Conservation (phyloP, 192 early-diverging fungal genomes). For the Backusella westeae region DNA sequence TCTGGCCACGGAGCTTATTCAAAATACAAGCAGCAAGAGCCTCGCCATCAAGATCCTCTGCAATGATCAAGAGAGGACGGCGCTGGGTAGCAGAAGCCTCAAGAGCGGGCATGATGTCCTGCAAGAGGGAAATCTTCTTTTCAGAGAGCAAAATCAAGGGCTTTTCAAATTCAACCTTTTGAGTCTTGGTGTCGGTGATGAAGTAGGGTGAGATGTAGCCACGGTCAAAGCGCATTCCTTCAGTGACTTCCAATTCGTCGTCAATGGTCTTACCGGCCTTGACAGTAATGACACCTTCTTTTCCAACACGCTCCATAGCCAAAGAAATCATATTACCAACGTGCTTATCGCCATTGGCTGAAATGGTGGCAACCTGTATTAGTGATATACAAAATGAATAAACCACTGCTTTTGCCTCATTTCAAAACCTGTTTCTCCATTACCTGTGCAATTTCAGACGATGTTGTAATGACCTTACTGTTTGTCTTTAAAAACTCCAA, state of each 20-base stretch:
- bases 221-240: slow-evolving; percentile 99
- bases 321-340: slow-evolving; percentile 94
- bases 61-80: slow-evolving; percentile 94
- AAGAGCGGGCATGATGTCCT: slow-evolving; percentile 94
- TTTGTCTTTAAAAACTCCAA: slow-evolving; percentile 91
- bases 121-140: slow-evolving; percentile 94
- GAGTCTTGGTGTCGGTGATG: slow-evolving; percentile 95
- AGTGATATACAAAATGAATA: background rate
- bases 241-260: slow-evolving; percentile 97
- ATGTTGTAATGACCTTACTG: slow-evolving; percentile 89
- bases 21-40: slow-evolving; percentile 98
- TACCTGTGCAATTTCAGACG: slow-evolving; percentile 95
- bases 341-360: slow-evolving; percentile 97
- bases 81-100: slow-evolving; percentile 92
- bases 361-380: slow-evolving; percentile 82
- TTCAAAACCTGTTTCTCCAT: background rate
- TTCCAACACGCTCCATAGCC: slow-evolving; percentile 99
- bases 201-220: slow-evolving; percentile 99
- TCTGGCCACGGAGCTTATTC: slow-evolving; percentile 98
- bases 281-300: slow-evolving; percentile 99
- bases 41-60: slow-evolving; percentile 98
- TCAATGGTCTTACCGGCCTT: slow-evolving; percentile 99
- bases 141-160: slow-evolving; percentile 95
- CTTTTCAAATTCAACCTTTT: slow-evolving; percentile 99
- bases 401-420: background rate